Evolutionary conservation across 352 stramenopile species (phyloP), one percentile per base, ranked within the genome.

Genomic region (Pythium insidiosum): DNA sequence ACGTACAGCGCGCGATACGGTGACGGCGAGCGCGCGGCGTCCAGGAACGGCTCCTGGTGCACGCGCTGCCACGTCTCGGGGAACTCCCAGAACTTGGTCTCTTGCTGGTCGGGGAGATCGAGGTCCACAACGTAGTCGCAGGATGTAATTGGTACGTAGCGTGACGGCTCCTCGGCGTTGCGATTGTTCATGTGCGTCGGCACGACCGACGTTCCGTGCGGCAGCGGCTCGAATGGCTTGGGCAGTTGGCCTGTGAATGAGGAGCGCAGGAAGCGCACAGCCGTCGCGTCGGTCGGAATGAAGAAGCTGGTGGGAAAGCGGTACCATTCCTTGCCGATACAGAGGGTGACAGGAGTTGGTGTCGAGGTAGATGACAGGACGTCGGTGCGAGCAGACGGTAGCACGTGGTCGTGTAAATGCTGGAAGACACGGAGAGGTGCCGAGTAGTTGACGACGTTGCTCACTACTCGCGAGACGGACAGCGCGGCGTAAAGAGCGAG

Each of bases 311-410:
- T 88, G 0, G 95, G 93, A 60, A 98, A 99, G 33, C 92, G 73
- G 70, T 99, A 91, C 96, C 96, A 99, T 86, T 99, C 96, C 53
- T 95, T 96, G 33, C 89, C 86, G n/a, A 97, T 78, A 61, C 96
- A 99, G 19, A 99, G 65, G 15, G 50, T 84, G 24, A 79, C 48
- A 3, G 25, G 24, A 33, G 42, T 38, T n/a, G n/a, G n/a, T 42
- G 39, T 38, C 39, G 40, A 46, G 6, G 34, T 30, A 26, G 25
- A 55, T 16, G 42, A 36, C 5, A 75, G 52, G 35, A 54, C 53
- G 2, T 38, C 49, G 38, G 22, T 61, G 6, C 58, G 46, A 7
- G 48, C 47, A 19, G 63, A 71, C n/a, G 74, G 73, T 10, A 87
- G 51, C 37, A 85, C 53, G 20, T 76, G 64, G 26, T 77, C 60